Percentiles rank a stretch among this genome's conserved stretches.
phyloP scores from a whole-genome alignment of 2,329 filamentous ascomycete genomes.

The Verticillium dahliae region DNA sequence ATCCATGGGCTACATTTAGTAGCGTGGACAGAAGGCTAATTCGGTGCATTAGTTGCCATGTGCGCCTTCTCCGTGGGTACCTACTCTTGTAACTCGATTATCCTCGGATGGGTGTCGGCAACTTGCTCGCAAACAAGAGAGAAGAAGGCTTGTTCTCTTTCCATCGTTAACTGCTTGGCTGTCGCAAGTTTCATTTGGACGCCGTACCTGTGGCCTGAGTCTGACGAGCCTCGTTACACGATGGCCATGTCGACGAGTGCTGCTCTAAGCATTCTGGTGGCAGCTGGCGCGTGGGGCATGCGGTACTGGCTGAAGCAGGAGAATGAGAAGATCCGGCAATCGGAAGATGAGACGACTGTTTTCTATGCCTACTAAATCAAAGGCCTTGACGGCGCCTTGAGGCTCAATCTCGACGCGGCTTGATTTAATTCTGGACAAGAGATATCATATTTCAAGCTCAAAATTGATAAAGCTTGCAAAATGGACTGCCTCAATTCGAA shows the following conservation, averaged over 20 bases:
- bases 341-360: slow-evolving; percentile 11
- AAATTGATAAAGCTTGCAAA: no score
- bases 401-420: no score
- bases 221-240: slow-evolving; percentile 16
- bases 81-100: slow-evolving; percentile 26
- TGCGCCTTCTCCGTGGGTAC: slow-evolving; percentile 21
- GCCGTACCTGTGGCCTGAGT: slow-evolving; percentile 28
- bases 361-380: slow-evolving; percentile 15
- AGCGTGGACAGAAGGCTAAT: neutral
- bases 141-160: slow-evolving; percentile 28
- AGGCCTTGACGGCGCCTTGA: no score
- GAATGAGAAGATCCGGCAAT: slow-evolving; percentile 15
- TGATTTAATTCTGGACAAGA: no score
- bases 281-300: slow-evolving; percentile 11
- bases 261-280: slow-evolving; percentile 11
- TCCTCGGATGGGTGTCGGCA: slow-evolving; percentile 27
- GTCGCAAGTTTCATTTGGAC: slow-evolving; percentile 14
- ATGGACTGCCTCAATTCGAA: no score
- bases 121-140: slow-evolving; percentile 31
- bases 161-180: slow-evolving; percentile 19
- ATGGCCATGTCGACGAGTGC: slow-evolving; percentile 20
- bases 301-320: slow-evolving; percentile 11
- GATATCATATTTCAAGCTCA: no score
- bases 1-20: no score
- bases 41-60: slow-evolving; percentile 14